phyloP scores from a whole-genome alignment of 2,329 filamentous ascomycete species.

The Stagonosporopsis vannaccii region DNA sequence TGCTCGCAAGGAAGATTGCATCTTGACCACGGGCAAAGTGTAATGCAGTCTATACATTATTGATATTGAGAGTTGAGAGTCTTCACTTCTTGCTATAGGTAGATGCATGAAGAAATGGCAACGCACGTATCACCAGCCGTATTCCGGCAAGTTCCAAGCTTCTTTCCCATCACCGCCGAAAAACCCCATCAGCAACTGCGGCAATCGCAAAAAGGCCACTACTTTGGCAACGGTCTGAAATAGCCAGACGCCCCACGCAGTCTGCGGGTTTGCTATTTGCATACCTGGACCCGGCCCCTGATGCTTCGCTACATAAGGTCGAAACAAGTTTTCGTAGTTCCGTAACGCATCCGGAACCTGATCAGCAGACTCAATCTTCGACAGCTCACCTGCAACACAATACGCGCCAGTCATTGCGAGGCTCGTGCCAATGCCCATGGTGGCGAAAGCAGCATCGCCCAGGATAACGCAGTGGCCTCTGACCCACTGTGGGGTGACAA shows the following conservation, averaged over 20 bases:
- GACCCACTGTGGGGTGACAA: slow-evolving; percentile 56
- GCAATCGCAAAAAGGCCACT: slow-evolving; percentile 10
- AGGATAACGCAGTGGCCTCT: slow-evolving; percentile 59
- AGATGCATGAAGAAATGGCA: background rate
- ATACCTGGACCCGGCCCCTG: slow-evolving; percentile 19
- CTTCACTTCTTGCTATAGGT: background rate
- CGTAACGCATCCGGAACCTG: slow-evolving; percentile 30
- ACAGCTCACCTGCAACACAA: slow-evolving; percentile 49
- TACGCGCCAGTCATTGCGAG: slow-evolving; percentile 51
- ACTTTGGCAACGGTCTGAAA: slow-evolving; percentile 26
- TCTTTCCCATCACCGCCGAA: slow-evolving; percentile 10
- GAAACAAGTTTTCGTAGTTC: slow-evolving; percentile 31
- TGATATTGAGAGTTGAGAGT: background rate
- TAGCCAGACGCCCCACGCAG: slow-evolving; percentile 34
- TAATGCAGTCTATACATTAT: background rate
- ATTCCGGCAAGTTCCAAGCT: slow-evolving; percentile 24
- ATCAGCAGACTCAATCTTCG: slow-evolving; percentile 25
- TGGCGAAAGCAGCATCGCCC: slow-evolving; percentile 60
- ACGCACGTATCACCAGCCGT: slow-evolving; percentile 16
- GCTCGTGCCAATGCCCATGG: slow-evolving; percentile 39
- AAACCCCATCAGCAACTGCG: slow-evolving; percentile 4
- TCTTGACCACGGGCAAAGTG: no score
- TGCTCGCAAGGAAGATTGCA: slow-evolving; percentile 21
- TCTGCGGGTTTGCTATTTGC: slow-evolving; percentile 43
- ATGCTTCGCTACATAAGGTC: slow-evolving; percentile 24